A percentile compares a stretch with the other conserved stretches of the same genome.
Evolutionary conservation across 2,329 filamentous ascomycete species (phyloP).

Genomic region (Paracoccidioides brasiliensis): DNA sequence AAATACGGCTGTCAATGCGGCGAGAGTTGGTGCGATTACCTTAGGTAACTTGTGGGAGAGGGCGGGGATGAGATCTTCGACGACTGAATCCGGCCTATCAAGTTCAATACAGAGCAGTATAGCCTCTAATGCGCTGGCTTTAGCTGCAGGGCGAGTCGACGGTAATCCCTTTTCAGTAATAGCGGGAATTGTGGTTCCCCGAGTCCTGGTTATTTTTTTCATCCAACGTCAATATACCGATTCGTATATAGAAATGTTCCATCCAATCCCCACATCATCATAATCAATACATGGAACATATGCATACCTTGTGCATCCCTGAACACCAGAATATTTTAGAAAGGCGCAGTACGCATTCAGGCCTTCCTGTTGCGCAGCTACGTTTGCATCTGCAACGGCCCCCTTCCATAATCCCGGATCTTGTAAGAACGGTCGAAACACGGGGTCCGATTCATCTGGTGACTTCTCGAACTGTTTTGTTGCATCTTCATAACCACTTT

Average conservation of each 20-base stretch:
- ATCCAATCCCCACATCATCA: neutral
- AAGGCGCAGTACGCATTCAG: slow-evolving; percentile 80
- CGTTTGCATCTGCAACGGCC: slow-evolving; percentile 86
- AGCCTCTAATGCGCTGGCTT: slow-evolving; percentile 74
- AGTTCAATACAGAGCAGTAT: slow-evolving; percentile 81
- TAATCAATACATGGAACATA: neutral
- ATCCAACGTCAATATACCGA: neutral
- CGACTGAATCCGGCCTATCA: slow-evolving; percentile 69
- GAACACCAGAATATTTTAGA: slow-evolving; percentile 74
- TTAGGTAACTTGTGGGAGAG: slow-evolving; percentile 85
- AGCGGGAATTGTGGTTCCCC: slow-evolving; percentile 58
- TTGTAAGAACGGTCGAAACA: slow-evolving; percentile 74
- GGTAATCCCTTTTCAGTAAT: slow-evolving; percentile 86
- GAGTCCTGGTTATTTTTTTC: slow-evolving; percentile 42
- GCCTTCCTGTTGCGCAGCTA: slow-evolving; percentile 90
- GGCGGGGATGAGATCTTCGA: slow-evolving; percentile 78
- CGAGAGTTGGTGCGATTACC: slow-evolving; percentile 61
- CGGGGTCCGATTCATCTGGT: slow-evolving; percentile 70
- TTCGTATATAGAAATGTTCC: neutral
- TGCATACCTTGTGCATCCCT: slow-evolving; percentile 56
- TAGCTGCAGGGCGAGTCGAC: slow-evolving; percentile 77
- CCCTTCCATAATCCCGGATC: slow-evolving; percentile 83
- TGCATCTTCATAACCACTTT: slow-evolving; percentile 86
- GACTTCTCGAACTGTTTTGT: slow-evolving; percentile 74
- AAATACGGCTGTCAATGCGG: slow-evolving; percentile 68